phyloP scores from a whole-genome alignment of 345 rosid species.

The Linum usitatissimum region DNA sequence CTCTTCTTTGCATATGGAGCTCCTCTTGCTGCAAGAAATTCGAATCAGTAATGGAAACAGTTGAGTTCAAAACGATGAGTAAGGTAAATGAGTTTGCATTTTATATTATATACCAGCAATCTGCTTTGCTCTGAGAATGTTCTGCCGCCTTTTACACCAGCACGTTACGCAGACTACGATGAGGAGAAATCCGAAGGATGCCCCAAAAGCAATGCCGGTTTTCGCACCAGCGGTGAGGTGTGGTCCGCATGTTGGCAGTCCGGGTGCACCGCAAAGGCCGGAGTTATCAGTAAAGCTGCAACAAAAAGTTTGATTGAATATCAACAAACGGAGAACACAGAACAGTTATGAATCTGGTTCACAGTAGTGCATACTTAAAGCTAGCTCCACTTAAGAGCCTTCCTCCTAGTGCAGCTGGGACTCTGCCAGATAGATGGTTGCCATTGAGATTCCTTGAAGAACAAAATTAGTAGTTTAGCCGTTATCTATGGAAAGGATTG shows the following conservation, averaged over 20 bases:
- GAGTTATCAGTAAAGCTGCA: conserved; percentile 91
- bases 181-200: conserved; percentile 37
- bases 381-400: conserved; percentile 87
- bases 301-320: not conserved
- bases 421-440: conserved; percentile 73
- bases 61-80: no score
- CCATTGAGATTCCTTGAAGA: conserved; percentile 76
- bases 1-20: conserved; percentile 97
- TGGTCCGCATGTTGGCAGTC: conserved; percentile 69
- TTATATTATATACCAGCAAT: conserved; percentile 53
- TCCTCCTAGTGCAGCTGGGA: conserved; percentile 86
- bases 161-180: conserved; percentile 45
- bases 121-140: conserved; percentile 76
- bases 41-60: not conserved
- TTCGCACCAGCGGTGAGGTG: conserved; percentile 73
- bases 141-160: conserved; percentile 89
- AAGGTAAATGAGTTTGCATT: no score
- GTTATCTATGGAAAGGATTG: not conserved
- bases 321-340: not conserved
- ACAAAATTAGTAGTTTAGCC: conserved; percentile 12
- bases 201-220: conserved; percentile 68
- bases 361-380: conserved; percentile 56
- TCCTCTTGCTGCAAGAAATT: conserved; percentile 57
- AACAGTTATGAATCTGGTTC: not conserved
- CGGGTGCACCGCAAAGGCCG: conserved; percentile 96